Conservation (phyloP, 2,329 filamentous ascomycete genomes). For the Xylariaceae sp. region DNA sequence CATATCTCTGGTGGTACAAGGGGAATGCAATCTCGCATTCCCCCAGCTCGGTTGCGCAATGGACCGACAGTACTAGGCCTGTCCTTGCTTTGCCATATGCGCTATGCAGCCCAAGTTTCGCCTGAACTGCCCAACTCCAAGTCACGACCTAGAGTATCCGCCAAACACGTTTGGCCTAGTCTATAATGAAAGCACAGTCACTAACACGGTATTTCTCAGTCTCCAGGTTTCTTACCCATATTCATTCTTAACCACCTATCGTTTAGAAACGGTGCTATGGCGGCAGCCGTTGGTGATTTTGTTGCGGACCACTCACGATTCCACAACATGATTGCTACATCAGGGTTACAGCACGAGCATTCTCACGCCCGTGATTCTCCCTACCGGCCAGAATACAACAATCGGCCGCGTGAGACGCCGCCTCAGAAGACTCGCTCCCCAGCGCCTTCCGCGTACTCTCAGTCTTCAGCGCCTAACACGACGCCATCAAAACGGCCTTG, state of each 20-base stretch:
- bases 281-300: conserved; percentile 72
- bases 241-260: conserved; percentile 3
- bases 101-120: neutral
- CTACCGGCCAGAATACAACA: conserved; percentile 47
- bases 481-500: conserved; percentile 40
- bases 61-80: neutral
- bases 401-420: conserved; percentile 37
- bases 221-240: conserved; percentile 14
- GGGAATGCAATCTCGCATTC: neutral
- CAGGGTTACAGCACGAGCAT: conserved; percentile 53
- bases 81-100: neutral
- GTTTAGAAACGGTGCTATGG: conserved; percentile 54
- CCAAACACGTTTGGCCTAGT: neutral
- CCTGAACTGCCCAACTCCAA: neutral
- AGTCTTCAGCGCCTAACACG: conserved; percentile 31
- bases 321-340: conserved; percentile 69
- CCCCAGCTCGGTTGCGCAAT: conserved; percentile 2
- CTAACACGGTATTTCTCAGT: conserved; percentile 5
- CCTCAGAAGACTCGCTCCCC: conserved; percentile 36
- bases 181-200: neutral
- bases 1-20: conserved; percentile 6
- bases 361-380: conserved; percentile 53
- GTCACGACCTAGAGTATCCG: neutral
- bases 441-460: conserved; percentile 29
- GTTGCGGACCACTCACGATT: conserved; percentile 74